Percentiles rank a stretch among this genome's conserved stretches.
These are phyloP conservation scores for Citrullus mucosospermus DNA, from an alignment of 306 rosid genomes.

Conservation along the genomic window DNA sequence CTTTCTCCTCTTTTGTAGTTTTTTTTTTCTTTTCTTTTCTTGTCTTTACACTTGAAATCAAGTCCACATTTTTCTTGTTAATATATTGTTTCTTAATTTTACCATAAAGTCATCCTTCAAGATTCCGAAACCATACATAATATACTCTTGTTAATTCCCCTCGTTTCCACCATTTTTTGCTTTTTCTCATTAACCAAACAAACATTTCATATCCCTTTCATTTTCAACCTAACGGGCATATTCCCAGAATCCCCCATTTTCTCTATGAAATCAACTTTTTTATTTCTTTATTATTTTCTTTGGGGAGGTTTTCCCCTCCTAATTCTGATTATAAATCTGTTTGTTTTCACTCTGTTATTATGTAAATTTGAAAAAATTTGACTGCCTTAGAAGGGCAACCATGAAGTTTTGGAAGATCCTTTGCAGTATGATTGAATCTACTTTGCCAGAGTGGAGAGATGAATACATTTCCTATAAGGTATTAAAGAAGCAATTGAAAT, in stretches of 20 bases:
- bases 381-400: neutral
- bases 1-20: neutral
- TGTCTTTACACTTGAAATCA: too few relatives aligned
- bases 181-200: too few relatives aligned
- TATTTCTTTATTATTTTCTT: too few relatives aligned
- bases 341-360: neutral
- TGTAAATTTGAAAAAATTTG: neutral
- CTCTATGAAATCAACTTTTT: neutral
- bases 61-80: too few relatives aligned
- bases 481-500: constrained; percentile 63
- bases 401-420: constrained; percentile 89
- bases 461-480: constrained; percentile 63
- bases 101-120: neutral
- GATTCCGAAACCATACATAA: neutral
- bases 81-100: neutral
- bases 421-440: constrained; percentile 52
- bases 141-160: constrained; percentile 1
- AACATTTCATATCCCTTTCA: neutral
- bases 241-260: neutral
- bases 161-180: neutral
- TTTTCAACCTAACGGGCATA: neutral
- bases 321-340: neutral
- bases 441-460: constrained; percentile 82
- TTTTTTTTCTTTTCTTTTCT: neutral
- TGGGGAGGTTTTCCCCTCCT: neutral